Evolutionary conservation across 2,329 filamentous ascomycete species (phyloP).

Genomic region (Colletotrichum viniferum): DNA sequence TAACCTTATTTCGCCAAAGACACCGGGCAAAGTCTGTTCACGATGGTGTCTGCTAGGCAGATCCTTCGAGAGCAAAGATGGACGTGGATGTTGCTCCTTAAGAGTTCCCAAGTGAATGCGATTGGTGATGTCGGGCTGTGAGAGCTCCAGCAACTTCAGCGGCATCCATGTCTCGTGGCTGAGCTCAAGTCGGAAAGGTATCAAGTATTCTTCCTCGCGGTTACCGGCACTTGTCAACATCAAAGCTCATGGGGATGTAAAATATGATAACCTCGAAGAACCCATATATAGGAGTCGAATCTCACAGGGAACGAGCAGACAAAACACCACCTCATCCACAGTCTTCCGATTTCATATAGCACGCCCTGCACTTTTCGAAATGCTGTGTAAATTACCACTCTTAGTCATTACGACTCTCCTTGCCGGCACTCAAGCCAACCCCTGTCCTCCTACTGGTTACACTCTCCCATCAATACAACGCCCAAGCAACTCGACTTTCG

Average conservation of each 20-base stretch:
- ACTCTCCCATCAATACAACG: background rate
- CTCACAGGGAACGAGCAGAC: background rate
- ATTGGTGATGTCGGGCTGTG: conserved; percentile 3
- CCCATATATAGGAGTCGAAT: background rate
- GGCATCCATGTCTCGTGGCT: background rate
- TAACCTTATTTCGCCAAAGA: background rate
- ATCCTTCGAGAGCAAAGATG: background rate
- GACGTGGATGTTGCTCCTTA: background rate
- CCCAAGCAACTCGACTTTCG: background rate
- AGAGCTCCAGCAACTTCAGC: background rate
- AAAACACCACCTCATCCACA: background rate
- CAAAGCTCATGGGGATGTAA: background rate
- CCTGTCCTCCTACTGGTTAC: background rate
- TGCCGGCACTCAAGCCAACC: background rate
- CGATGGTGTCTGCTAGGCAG: background rate
- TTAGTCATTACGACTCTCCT: background rate
- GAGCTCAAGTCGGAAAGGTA: background rate
- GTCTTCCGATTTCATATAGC: background rate
- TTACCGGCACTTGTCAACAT: background rate
- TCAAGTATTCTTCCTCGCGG: background rate
- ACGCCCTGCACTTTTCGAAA: background rate
- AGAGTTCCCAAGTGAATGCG: background rate
- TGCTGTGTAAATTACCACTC: background rate
- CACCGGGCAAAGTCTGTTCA: background rate
- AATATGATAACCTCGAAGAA: background rate